phyloP scores from a whole-genome alignment of 805 yeast species.

The Komagataella ulmi region DNA sequence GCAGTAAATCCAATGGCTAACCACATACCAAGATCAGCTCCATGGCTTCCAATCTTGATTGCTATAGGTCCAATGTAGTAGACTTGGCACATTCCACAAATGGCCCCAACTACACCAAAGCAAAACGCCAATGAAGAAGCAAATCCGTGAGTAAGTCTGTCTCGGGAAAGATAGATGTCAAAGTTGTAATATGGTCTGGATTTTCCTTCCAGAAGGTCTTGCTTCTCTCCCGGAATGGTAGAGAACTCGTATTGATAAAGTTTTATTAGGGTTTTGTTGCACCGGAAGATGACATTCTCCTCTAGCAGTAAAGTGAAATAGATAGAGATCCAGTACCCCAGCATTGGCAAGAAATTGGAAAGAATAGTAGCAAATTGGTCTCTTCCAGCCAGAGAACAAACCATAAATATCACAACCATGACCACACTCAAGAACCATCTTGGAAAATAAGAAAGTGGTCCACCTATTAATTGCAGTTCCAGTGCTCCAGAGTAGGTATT shows the following conservation, averaged over 20 bases:
- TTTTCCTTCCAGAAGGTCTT: not conserved
- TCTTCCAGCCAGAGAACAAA: conserved; percentile 66
- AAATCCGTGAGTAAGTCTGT: conserved; percentile 48
- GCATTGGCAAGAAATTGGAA: conserved; percentile 79
- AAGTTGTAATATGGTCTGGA: conserved; percentile 47
- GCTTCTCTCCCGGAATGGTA: conserved; percentile 2
- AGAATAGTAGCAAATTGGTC: conserved; percentile 59
- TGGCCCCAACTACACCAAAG: conserved; percentile 70
- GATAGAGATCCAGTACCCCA: conserved; percentile 84
- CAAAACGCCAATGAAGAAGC: conserved; percentile 60
- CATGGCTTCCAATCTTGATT: conserved; percentile 41
- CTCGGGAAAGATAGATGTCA: conserved; percentile 56
- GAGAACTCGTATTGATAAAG: conserved; percentile 31
- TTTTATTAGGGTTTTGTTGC: conserved; percentile 25
- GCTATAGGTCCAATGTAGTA: conserved; percentile 78
- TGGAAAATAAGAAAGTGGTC: conserved; percentile 43
- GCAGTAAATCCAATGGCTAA: conserved; percentile 61
- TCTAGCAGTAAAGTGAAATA: conserved; percentile 59
- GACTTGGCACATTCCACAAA: conserved; percentile 78
- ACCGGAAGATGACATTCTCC: conserved; percentile 62
- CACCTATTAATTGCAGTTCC: conserved; percentile 54
- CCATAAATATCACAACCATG: conserved; percentile 49
- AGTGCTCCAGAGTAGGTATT: conserved; percentile 77
- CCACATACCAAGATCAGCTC: conserved; percentile 81
- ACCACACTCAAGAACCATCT: conserved; percentile 66